phyloP scores from a whole-genome alignment of 805 yeast species.

The Priceomyces carsonii region DNA sequence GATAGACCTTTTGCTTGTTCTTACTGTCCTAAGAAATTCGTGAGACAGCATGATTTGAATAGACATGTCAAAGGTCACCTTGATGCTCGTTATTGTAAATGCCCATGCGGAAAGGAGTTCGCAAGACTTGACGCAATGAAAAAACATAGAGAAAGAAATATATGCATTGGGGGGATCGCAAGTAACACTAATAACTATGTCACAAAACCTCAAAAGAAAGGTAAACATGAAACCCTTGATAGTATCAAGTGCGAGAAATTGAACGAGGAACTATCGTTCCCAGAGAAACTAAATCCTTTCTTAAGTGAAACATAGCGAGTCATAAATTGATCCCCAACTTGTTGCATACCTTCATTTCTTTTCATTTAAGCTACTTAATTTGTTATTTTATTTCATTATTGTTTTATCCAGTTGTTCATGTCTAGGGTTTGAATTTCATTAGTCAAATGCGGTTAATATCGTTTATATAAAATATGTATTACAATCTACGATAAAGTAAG shows the following conservation, averaged over 20 bases:
- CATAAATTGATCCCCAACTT: no score
- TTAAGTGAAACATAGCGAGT: no score
- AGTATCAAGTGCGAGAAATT: constrained; percentile 12
- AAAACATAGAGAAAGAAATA: constrained; percentile 76
- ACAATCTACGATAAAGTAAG: no score
- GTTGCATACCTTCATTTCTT: no score
- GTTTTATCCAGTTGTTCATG: no score
- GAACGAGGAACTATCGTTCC: constrained; percentile 9
- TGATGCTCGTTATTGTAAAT: constrained; percentile 62
- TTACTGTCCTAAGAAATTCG: constrained; percentile 81
- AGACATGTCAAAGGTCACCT: constrained; percentile 88
- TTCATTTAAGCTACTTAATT: no score
- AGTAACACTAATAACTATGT: constrained; percentile 18
- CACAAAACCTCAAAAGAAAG: constrained; percentile 22
- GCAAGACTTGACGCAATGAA: constrained; percentile 86
- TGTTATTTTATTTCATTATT: no score
- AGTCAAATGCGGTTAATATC: no score
- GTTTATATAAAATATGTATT: no score
- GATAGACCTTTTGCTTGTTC: constrained; percentile 89
- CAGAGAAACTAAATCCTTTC: no score
- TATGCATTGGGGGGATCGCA: constrained; percentile 73
- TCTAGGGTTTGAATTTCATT: no score
- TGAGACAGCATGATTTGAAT: constrained; percentile 90
- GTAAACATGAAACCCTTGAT: constrained; percentile 10
- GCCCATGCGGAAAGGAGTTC: constrained; percentile 95